These are phyloP conservation scores for Berberis vulgaris DNA, from an alignment of 164 flowering plant genomes.

Conservation along the genomic window DNA sequence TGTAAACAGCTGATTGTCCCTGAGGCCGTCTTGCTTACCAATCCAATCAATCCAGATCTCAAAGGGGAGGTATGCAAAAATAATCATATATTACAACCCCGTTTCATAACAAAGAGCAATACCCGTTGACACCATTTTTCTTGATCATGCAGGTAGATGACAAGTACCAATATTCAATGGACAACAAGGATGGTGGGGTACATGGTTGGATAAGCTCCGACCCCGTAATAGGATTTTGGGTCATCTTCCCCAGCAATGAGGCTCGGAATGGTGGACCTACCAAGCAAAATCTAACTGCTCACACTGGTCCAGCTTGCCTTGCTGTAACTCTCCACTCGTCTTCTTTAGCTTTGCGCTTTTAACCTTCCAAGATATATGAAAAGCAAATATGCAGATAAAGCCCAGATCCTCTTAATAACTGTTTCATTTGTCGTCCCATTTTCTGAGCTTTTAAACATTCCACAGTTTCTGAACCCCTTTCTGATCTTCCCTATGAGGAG, in stretches of 20 bases:
- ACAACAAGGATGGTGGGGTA: conserved; percentile 46
- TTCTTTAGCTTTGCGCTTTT: no score
- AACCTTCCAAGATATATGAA: no score
- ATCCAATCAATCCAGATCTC: conserved; percentile 45
- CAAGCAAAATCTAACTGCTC: conserved; percentile 46
- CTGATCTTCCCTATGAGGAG: no score
- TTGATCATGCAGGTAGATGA: conserved; percentile 43
- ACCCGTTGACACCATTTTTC: no score
- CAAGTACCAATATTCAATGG: conserved; percentile 52
- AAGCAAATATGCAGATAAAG: no score
- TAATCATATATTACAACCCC: background rate
- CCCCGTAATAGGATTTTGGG: conserved; percentile 48
- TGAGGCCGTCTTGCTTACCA: conserved; percentile 37
- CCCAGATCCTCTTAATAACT: no score
- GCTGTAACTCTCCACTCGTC: conserved; percentile 22
- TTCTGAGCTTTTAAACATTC: no score
- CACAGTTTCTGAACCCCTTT: no score
- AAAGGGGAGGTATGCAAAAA: conserved; percentile 37
- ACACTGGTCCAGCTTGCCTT: conserved; percentile 43
- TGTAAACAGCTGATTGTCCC: conserved; percentile 29
- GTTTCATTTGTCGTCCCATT: no score
- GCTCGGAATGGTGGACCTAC: conserved; percentile 47
- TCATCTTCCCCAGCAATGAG: conserved; percentile 48
- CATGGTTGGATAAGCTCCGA: conserved; percentile 55
- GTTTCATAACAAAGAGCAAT: no score